Base-by-base conservation (phyloP, 73 alveolate genomes). In the Tetrahymena thermophila region DNA sequence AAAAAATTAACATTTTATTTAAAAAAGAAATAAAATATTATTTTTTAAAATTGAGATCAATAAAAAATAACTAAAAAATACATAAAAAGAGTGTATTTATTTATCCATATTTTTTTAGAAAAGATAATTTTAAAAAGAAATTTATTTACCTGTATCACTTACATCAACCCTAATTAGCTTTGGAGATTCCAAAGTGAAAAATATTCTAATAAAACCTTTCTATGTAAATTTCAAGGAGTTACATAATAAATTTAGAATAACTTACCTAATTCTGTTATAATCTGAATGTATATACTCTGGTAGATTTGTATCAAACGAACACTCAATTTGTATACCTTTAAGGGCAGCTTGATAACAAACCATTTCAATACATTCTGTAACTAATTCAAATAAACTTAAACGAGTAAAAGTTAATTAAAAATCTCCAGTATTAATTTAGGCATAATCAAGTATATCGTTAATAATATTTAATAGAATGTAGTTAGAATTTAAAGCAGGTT, bases 161-260 rank as follows among this genome's bases (percentile, higher is more conserved):
- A 96, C 96, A 34, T 58, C 37, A 17, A 94, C 43, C 37, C 85
- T 85, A 35, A n/a, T 35, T 84, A 34, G 34, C 35, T n/a, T 16
- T 19, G 35, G n/a, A 34, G 84, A 17, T 56, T 94, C 38, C 23
- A 34, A 28, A 34, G 21, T 16, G 17, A 71, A n/a, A 19, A 28
- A 19, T 71, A 71, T 1, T 71, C 25, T 71, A 37, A 96, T 93
- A 21, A 34, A 37, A 5, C 98, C 98, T 95, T 96, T 35, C 5
- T 43, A 23, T 19, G 98, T 96, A 85, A 93, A 96, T 56, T 96
- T 96, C 9, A 96, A 35, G 10, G 98, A 95, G 43, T 96, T 96
- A 14, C 94, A 35, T 31, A 96, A 43, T 35, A 96, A 89, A 55
- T 96, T 96, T 25, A 96, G 38, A 38, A 96, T 25, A 7, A 96